phyloP scores from a whole-genome alignment of 2,329 filamentous ascomycete species.

The Beauveria sp. region DNA sequence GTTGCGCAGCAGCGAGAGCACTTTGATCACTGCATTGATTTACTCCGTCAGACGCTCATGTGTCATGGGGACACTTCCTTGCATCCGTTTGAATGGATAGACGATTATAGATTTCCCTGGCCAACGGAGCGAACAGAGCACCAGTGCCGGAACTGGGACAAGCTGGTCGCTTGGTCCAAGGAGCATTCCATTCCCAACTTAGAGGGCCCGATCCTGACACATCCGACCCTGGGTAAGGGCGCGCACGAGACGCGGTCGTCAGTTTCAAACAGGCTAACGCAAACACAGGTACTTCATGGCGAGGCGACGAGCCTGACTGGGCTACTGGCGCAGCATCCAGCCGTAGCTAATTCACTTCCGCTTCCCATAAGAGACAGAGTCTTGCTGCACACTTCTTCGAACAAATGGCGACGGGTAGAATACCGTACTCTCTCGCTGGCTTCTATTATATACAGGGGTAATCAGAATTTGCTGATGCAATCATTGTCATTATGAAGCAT shows the following conservation, averaged over 20 bases:
- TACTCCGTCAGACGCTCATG: constrained; percentile 15
- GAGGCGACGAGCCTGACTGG: background rate
- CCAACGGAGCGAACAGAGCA: constrained; percentile 5
- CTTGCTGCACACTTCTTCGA: no score
- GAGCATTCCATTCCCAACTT: background rate
- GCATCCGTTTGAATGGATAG: constrained; percentile 13
- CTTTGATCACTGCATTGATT: constrained; percentile 15
- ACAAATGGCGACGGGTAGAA: background rate
- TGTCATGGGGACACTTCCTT: constrained; percentile 13
- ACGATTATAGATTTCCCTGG: constrained; percentile 10
- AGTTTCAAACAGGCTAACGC: background rate
- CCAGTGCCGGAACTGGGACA: constrained; percentile 13
- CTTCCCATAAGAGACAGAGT: no score
- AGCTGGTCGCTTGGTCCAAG: constrained; percentile 4
- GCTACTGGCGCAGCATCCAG: background rate
- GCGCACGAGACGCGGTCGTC: background rate
- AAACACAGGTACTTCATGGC: background rate
- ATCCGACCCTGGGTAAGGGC: background rate
- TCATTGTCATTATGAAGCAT: no score
- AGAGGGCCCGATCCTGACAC: constrained; percentile 1
- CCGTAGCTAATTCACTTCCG: no score
- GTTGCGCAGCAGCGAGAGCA: constrained; percentile 11
- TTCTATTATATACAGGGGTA: no score
- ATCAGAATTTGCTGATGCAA: no score
- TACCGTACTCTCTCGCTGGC: background rate